Base-by-base conservation (phyloP, 192 early-diverging fungal species). In the Backusella tuberculispora region DNA sequence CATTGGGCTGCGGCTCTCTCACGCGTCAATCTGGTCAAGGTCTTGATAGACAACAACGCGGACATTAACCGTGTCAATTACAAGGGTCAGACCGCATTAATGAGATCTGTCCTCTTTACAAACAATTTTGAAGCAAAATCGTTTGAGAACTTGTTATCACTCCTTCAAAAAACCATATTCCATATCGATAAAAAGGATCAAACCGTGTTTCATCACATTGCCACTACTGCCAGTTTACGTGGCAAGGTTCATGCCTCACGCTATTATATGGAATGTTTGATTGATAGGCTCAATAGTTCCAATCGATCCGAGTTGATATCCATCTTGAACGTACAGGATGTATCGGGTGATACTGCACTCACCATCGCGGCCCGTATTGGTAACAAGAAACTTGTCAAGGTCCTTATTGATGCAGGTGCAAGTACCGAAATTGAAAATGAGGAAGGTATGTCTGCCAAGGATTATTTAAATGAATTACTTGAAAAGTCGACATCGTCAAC, bases 1-100 rank as follows among this genome's bases (percentile, higher is more conserved):
- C 98, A 99, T 72, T 99, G 97, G 97, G 94, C 98, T 3, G 93
- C 96, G 6, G 96, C 98, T 8, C 89, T 98, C 73, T 97, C 92
- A 2, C 78, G 90, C 17, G 88, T 93, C 46, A 85, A 89, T 37
- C 84, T 98, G 14, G 86, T 97, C 13, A 85, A 88, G 13, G 73
- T 95, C 10, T 81, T 99, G 68, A 80, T 98, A 12, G 83, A 91
- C 50, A 90, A 88, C 45, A 93, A 92, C 0, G 93, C 94, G 10
- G 88, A 96, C 68, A 83, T 91, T 37, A 86, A 85, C 24, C 74
- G 83, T 50, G 85, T 90, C 37, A 99, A 98, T 77, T 87, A 90
- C 48, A 86, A 86, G 43, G 96, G 97, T 29, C 95, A 99, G 83
- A 93, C 95, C 5, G 92, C 96, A 5, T 80, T 99, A 47, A 96